A percentile compares a stretch with the other conserved stretches of the same genome.
Evolutionary conservation across 164 flowering plant genomes (phyloP).

Genomic region (Stephania cephalantha): DNA sequence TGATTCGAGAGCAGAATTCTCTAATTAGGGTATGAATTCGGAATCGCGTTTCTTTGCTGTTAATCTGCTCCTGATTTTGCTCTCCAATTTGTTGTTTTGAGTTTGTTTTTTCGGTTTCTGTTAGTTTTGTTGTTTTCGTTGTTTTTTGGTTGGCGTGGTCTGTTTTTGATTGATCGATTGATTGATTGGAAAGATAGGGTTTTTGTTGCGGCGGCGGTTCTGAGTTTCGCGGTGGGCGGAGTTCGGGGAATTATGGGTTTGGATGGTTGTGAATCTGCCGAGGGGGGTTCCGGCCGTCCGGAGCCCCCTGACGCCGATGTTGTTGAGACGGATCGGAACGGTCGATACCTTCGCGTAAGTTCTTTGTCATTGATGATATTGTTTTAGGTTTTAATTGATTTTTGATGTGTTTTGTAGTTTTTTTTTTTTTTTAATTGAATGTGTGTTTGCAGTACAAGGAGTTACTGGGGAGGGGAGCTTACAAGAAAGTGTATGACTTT

Average conservation of each 20-base stretch:
- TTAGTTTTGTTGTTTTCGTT: not conserved
- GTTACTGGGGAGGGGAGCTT: constrained; percentile 57
- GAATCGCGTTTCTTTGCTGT: no score
- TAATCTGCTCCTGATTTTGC: not conserved
- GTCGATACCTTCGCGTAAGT: constrained; percentile 52
- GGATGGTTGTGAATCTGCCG: constrained; percentile 13
- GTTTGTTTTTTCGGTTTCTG: not conserved
- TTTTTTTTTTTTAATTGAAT: not conserved
- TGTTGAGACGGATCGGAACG: constrained; percentile 40
- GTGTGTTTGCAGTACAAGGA: constrained; percentile 41
- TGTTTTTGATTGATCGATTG: not conserved
- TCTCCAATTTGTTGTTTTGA: not conserved
- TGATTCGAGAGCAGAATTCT: no score
- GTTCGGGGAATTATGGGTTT: constrained; percentile 12
- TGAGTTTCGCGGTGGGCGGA: not conserved
- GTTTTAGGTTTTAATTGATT: not conserved
- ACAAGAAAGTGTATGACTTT: constrained; percentile 48
- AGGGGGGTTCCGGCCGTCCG: constrained; percentile 17
- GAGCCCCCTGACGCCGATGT: constrained; percentile 39
- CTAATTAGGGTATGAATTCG: no score
- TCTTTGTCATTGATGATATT: not conserved
- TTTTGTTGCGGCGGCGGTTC: not conserved
- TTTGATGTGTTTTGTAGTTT: not conserved
- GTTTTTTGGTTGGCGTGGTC: not conserved
- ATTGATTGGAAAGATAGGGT: not conserved